These are phyloP conservation scores for Chlorociboria aeruginascens DNA, from an alignment of 495 filamentous ascomycete genomes.

Conservation along the genomic window DNA sequence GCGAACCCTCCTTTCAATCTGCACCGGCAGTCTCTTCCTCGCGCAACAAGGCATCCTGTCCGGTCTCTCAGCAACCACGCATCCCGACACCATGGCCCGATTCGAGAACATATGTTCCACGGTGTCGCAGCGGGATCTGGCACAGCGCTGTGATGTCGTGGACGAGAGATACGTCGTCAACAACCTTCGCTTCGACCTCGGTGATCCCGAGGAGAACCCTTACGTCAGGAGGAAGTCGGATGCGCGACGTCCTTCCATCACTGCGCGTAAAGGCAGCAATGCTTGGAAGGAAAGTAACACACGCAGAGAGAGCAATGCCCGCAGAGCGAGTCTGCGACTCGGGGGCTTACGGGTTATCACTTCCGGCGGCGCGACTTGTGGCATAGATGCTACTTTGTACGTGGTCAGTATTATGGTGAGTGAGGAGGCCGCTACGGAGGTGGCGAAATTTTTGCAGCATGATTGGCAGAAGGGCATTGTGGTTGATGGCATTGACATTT, in stretches of 20 bases:
- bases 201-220: conserved; percentile 59
- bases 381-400: conserved; percentile 68
- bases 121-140: conserved; percentile 40
- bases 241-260: conserved; percentile 44
- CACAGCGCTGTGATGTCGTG: conserved; percentile 59
- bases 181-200: conserved; percentile 64
- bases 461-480: conserved; percentile 59
- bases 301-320: conserved; percentile 54
- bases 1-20: conserved; percentile 64
- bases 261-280: conserved; percentile 56
- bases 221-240: conserved; percentile 58
- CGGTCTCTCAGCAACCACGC: conserved; percentile 63
- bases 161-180: conserved; percentile 73
- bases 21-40: conserved; percentile 62
- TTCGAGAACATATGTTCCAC: conserved; percentile 60
- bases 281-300: conserved; percentile 53
- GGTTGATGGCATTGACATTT: conserved; percentile 64
- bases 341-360: conserved; percentile 67
- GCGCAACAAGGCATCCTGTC: conserved; percentile 58
- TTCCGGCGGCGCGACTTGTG: conserved; percentile 60
- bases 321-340: conserved; percentile 51
- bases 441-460: conserved; percentile 56
- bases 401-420: conserved; percentile 62
- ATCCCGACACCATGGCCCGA: conserved; percentile 46
- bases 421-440: conserved; percentile 54